Evolutionary conservation across 2,329 filamentous ascomycete genomes (phyloP), one percentile per base, ranked within the genome.

Genomic region (Ophiostoma fasciatum): DNA sequence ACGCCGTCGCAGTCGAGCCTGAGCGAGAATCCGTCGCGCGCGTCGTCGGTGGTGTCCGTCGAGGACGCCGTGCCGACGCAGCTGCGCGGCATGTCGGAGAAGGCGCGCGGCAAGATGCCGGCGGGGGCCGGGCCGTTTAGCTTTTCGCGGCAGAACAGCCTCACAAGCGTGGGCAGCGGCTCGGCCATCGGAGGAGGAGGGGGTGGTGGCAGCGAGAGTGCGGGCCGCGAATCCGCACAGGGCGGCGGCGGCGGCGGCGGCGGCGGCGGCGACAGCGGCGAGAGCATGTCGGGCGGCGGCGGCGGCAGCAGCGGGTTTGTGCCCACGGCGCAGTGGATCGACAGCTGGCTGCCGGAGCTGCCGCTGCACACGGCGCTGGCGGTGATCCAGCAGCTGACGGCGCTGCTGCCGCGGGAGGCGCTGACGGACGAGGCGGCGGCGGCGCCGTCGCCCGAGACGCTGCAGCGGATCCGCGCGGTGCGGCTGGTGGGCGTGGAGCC

Each of bases 21-120:
- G 10, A 75, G 74, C 55, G 62, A 80, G 53, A 59, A 68, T 42
- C 57, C 75, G 48, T 66, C 70, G 42, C 68, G 75, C 26, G 71
- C 78, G 17, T 77, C 81, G 4, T 88, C 82, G 0, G 63, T 80
- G 15, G 72, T 74, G 0, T 73, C 72, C 27, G 59, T 71, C 1
- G 84, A 92, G 40, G 85, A 92, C 41, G 78, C 80, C 4, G 73
- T 93, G 9, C 85, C 84, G 12, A 67, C 76, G 15, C 87, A 94
- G 52, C 55, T 93, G 21, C 73, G 83, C 39, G 85, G 85, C 37
- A 94, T 96, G 82, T 94, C 88, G 15, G 90, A 96, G 57, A 98
- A 96, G 55, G 90, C 90, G 13, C 69, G 90, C 33, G 90, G 90
- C 7, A 98, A 98, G 57, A 84, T 93, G 75, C 90, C 88, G 20